Base-by-base conservation (phyloP, 2,329 filamentous ascomycete species). In the Calycina herbarum region DNA sequence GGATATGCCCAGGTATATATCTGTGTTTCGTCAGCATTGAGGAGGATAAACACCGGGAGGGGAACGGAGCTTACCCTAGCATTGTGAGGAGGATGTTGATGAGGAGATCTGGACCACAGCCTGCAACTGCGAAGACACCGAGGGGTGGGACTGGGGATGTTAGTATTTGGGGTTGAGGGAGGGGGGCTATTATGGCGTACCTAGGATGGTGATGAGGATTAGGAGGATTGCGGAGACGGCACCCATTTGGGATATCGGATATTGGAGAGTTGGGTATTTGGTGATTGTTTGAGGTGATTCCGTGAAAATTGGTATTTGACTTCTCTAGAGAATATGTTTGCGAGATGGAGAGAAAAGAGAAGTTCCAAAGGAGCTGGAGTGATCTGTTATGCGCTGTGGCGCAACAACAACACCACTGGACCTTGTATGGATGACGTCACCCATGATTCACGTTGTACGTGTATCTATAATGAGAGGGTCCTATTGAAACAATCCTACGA, bases 141-240 rank as follows among this genome's bases (percentile, higher is more conserved):
- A 80, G 64, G 7, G 78, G 78, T 24, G 79, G 79, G 1, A 80
- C 73, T 73, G 60, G 17, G 4, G 5, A 40, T 15, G 54, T 71
- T 54, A 71, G 67, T 35, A 66, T 64, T 27, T 40, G 0, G 29
- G 29, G 54, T 54, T 62, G 20, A 29, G 33, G 38, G 29, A 27
- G 45, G 20, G 40, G 7, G 31, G 7, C 61, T 64, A 45, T 17
- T 64, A 45, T 17, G 38, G 57, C 4, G 68, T 75, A 83, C 81
- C 72, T 69, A 83, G 76, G 33, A 83, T 68, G 51, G 81, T 82
- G 71, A 82, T 75, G 27, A 83, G 70, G 54, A 83, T 77, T 64
- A 83, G 67, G 64, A 79, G 76, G 35, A 82, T 69, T 57, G 77
- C 78, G 20, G 79, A 78, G 33, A 71, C 68, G 27, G 67, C 70